A percentile compares a stretch with the other conserved stretches of the same genome.
These are phyloP conservation scores for Neurospora sp. DNA, from an alignment of 495 filamentous ascomycete species.

Conservation along the genomic window DNA sequence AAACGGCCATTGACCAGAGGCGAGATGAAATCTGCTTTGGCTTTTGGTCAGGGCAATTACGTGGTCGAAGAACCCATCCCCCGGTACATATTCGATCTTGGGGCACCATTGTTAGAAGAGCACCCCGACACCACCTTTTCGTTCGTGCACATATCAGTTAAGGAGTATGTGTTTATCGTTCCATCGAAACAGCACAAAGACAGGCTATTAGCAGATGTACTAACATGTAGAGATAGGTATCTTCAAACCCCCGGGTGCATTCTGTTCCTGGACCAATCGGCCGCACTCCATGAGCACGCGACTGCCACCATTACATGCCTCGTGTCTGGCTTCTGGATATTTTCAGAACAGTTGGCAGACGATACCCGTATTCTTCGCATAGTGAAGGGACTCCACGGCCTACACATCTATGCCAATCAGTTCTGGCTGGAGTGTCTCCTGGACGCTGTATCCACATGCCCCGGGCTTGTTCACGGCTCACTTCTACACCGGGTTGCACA, in stretches of 20 bases:
- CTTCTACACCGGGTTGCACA: not conserved
- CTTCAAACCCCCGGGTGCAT: conserved; percentile 11
- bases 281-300: conserved; percentile 6
- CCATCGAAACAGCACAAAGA: not conserved
- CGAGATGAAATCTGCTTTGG: conserved; percentile 22
- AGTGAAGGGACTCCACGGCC: not conserved
- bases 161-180: conserved; percentile 16
- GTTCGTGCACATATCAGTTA: conserved; percentile 25
- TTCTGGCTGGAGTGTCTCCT: not conserved
- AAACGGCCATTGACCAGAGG: conserved; percentile 16
- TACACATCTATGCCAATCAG: not conserved
- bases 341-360: not conserved
- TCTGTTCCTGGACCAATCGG: conserved; percentile 2
- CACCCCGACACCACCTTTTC: conserved; percentile 10
- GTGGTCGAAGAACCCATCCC: conserved; percentile 5
- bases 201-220: not conserved
- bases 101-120: conserved; percentile 20
- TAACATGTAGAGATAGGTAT: conserved; percentile 4
- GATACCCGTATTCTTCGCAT: not conserved
- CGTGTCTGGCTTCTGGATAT: conserved; percentile 4
- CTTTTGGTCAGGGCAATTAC: conserved; percentile 12
- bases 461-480: not conserved
- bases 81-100: conserved; percentile 21
- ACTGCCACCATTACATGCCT: conserved; percentile 12
- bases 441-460: not conserved